Conservation (phyloP, 2,329 filamentous ascomycete species). For the Conoideocrella luteorostrata region DNA sequence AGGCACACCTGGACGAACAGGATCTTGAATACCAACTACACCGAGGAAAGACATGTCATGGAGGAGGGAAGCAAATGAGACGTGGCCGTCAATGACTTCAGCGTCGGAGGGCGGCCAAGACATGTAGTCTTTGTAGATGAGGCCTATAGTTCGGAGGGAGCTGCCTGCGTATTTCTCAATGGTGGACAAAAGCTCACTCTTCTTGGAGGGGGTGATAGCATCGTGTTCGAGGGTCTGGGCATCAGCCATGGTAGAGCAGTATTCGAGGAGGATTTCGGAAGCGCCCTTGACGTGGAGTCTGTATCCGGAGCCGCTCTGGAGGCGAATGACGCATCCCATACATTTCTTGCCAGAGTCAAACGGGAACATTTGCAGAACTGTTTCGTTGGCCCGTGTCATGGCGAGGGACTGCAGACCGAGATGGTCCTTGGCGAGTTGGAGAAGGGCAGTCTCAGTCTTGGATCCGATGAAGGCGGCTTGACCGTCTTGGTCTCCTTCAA, state of each 20-base stretch:
- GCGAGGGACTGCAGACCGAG: constrained; percentile 40
- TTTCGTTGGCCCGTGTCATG: constrained; percentile 36
- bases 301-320: constrained; percentile 30
- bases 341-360: constrained; percentile 48
- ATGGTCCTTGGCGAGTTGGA: constrained; percentile 40
- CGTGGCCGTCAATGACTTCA: constrained; percentile 39
- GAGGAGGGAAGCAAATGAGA: constrained; percentile 17
- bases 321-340: constrained; percentile 46
- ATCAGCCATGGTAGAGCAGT: constrained; percentile 32
- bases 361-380: constrained; percentile 41
- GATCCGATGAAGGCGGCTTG: constrained; percentile 41
- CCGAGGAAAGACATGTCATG: constrained; percentile 65
- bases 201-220: constrained; percentile 47
- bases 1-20: constrained; percentile 51
- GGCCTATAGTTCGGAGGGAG: no score
- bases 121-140: constrained; percentile 66
- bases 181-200: constrained; percentile 40
- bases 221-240: constrained; percentile 42
- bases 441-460: constrained; percentile 48
- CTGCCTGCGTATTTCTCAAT: constrained; percentile 53
- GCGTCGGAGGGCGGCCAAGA: constrained; percentile 62
- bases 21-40: constrained; percentile 61
- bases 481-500: constrained; percentile 40
- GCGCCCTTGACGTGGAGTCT: no score
- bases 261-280: constrained; percentile 44